Conservation (phyloP, 2,329 filamentous ascomycete species). For the Botrytis hyacinthi region DNA sequence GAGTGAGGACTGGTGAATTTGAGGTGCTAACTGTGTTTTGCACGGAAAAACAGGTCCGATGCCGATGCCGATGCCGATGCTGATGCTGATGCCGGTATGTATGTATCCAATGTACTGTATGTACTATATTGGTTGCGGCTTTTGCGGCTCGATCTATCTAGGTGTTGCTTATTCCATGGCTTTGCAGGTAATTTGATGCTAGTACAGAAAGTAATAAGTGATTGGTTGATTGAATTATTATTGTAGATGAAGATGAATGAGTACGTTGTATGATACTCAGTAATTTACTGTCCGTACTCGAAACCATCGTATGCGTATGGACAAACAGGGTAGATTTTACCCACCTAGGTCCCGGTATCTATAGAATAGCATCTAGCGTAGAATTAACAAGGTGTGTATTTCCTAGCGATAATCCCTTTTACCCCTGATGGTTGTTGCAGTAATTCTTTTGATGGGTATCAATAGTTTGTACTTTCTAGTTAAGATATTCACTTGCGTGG, state of each 20-base stretch:
- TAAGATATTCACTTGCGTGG: not conserved
- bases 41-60: not conserved
- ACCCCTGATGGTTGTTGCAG: not conserved
- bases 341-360: not conserved
- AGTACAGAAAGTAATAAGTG: not conserved
- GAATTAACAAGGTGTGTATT: not conserved
- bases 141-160: constrained; percentile 2
- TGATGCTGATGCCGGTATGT: not conserved
- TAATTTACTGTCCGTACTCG: not conserved
- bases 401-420: not conserved
- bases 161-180: not conserved
- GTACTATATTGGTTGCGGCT: not conserved
- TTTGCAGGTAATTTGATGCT: not conserved
- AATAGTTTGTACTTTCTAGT: not conserved
- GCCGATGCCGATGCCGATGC: not conserved
- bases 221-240: not conserved
- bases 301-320: not conserved
- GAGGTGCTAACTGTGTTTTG: not conserved
- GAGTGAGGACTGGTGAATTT: not conserved
- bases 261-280: not conserved
- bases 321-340: not conserved
- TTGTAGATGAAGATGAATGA: not conserved
- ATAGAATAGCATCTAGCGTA: not conserved
- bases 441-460: not conserved
- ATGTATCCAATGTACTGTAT: not conserved